Evolutionary conservation across 2,329 filamentous ascomycete species (phyloP).

Genomic region (Claviceps paspali): DNA sequence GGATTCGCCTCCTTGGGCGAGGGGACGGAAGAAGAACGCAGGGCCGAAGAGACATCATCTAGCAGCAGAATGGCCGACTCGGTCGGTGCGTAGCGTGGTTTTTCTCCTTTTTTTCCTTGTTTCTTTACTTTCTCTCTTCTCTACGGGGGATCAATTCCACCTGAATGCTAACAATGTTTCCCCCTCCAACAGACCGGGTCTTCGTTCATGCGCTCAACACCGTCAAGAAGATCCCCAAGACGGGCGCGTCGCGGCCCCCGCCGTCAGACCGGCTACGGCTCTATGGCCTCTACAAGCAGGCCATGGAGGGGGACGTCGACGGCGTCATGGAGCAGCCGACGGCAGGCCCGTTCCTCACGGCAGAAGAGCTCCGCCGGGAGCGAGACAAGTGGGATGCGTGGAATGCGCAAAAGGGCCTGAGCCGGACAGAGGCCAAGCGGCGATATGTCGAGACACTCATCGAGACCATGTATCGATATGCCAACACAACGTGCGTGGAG

Average conservation of each 20-base stretch:
- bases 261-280: slow-evolving; percentile 72
- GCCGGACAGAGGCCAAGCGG: slow-evolving; percentile 82
- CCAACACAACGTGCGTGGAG: slow-evolving; percentile 56
- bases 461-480: slow-evolving; percentile 92
- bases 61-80: slow-evolving; percentile 29
- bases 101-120: too few species aligned
- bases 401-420: slow-evolving; percentile 72
- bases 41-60: too few species aligned
- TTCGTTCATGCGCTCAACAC: slow-evolving; percentile 98
- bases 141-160: too few species aligned
- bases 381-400: slow-evolving; percentile 82
- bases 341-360: slow-evolving; percentile 27
- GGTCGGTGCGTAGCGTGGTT: slow-evolving; percentile 20
- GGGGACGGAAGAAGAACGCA: too few species aligned
- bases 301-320: slow-evolving; percentile 95
- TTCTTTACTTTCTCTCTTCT: too few species aligned
- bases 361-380: slow-evolving; percentile 41
- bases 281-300: slow-evolving; percentile 97
- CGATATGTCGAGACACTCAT: slow-evolving; percentile 89
- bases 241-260: slow-evolving; percentile 77
- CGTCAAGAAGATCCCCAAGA: slow-evolving; percentile 92
- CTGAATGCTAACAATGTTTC: slow-evolving; percentile 5
- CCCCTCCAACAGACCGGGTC: slow-evolving; percentile 58
- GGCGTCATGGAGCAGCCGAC: slow-evolving; percentile 79
- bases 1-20: background rate